Base-by-base conservation (phyloP, 768 basidiomycete species). In the Mycena vulgaris region DNA sequence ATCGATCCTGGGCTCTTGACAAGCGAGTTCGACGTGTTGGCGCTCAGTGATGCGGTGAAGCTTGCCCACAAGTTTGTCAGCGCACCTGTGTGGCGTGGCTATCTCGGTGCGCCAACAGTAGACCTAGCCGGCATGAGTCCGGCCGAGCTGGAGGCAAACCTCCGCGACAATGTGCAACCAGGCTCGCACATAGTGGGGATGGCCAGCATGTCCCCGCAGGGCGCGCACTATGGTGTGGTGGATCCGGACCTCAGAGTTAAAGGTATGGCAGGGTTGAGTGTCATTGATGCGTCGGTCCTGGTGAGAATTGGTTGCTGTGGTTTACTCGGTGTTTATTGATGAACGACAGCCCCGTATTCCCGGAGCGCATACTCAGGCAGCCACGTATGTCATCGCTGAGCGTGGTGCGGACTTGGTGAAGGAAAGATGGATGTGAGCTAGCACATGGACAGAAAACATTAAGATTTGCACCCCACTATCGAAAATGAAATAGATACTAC, bases 231-330 rank as follows among this genome's bases (percentile, higher is more conserved):
- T 21, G 61, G 61, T 6, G 61, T 63, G 7, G 61, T 63, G 25
- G 49, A 63, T 52, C 61, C 61, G 13, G 49, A 63, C 37, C 30
- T 63, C n/a, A 51, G 23, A 35, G 61, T 63, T 8, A 63, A 63
- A 35, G 61, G 61, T 7, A 28, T 63, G 30, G 27, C 47, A 7
- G 49, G 48, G 33, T 11, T 63, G 48, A 48, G 48, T 37, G 61
- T 52, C 4, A 39, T 63, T 9, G 61, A 63, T 21, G 61, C 49
- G 10, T 63, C 61, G 7, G 61, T 63, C 13, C 13, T 63, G 48
- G 61, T 63, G 23, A 63, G 61, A 23, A 4, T 21, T 28, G 10
- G 9, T 52, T 28, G n/a, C n/a, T n/a, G n/a, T n/a, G n/a, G n/a
- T n/a, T n/a, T n/a, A n/a, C n/a, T n/a, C n/a, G n/a, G n/a, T n/a